Conservation (phyloP, 163 green algal species). For the Scenedesmus sp. region DNA sequence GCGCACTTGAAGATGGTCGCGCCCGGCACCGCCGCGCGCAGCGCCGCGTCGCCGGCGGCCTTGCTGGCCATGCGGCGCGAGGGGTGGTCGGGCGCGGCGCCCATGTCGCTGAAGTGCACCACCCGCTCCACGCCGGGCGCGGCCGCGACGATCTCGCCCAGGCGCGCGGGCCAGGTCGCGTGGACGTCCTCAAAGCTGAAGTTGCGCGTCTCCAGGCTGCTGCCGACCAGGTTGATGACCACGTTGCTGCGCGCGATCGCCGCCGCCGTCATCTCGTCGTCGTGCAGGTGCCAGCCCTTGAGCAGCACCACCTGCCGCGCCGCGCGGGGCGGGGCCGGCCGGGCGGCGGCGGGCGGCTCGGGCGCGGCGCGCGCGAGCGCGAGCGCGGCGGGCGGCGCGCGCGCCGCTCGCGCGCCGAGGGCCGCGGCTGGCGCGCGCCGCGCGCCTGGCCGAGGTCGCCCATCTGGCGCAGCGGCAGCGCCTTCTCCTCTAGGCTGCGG, state of each 20-base stretch:
- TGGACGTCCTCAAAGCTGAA: constrained; percentile 92
- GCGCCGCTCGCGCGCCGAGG: too few relatives aligned
- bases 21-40: constrained; percentile 72
- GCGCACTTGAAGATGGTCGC: constrained; percentile 66
- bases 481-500: constrained; percentile 87
- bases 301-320: constrained; percentile 66
- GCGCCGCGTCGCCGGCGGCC: constrained; percentile 78
- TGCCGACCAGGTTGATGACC: constrained; percentile 95
- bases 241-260: constrained; percentile 83
- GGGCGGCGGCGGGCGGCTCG: too few relatives aligned
- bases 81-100: constrained; percentile 64
- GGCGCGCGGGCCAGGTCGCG: constrained; percentile 66
- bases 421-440: too few relatives aligned
- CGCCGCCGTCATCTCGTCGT: constrained; percentile 80
- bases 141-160: constrained; percentile 64
- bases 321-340: too few relatives aligned
- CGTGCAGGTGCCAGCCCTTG: constrained; percentile 79
- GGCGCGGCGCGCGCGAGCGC: too few relatives aligned
- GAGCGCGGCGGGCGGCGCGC: too few relatives aligned
- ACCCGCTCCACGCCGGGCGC: constrained; percentile 57
- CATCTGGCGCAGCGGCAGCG: constrained; percentile 94
- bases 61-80: constrained; percentile 79
- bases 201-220: constrained; percentile 93
- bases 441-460: constrained; percentile 95
- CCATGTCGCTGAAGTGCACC: constrained; percentile 88